A percentile compares a stretch with the other conserved stretches of the same genome.
Conservation (phyloP, 208 protist genomes). For the Leishmania martiniquensis region DNA sequence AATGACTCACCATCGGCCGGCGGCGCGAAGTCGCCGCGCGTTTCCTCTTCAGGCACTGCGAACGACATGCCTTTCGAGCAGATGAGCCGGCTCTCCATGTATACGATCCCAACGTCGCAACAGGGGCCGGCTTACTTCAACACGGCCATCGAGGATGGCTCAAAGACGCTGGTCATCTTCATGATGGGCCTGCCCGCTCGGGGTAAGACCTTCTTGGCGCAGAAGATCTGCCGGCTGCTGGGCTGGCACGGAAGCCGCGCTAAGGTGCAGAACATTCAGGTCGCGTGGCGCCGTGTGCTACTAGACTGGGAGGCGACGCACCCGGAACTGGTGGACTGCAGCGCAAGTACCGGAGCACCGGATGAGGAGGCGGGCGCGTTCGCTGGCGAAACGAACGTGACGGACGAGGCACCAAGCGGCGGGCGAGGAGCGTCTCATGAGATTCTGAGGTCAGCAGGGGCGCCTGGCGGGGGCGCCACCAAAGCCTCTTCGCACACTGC, state of each 20-base stretch:
- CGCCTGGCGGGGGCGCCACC: background rate
- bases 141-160: slow-evolving; percentile 37
- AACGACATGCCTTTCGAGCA: slow-evolving; percentile 23
- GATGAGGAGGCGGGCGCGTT: background rate
- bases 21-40: background rate
- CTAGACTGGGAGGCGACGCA: slow-evolving; percentile 49
- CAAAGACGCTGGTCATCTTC: slow-evolving; percentile 70
- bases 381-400: background rate
- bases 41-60: background rate
- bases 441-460: background rate
- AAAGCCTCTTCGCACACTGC: background rate
- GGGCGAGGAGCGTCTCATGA: background rate
- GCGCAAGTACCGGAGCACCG: background rate
- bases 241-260: slow-evolving; percentile 78
- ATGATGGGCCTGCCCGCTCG: slow-evolving; percentile 92
- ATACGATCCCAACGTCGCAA: slow-evolving; percentile 70
- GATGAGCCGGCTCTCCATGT: slow-evolving; percentile 34
- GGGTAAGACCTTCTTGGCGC: slow-evolving; percentile 91
- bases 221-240: slow-evolving; percentile 88
- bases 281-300: slow-evolving; percentile 66
- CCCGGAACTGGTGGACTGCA: background rate
- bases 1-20: background rate
- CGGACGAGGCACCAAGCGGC: background rate
- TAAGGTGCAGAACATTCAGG: slow-evolving; percentile 81
- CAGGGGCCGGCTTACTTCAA: slow-evolving; percentile 83